phyloP scores from a whole-genome alignment of 2,329 filamentous ascomycete species.

The Botryotinia calthae region DNA sequence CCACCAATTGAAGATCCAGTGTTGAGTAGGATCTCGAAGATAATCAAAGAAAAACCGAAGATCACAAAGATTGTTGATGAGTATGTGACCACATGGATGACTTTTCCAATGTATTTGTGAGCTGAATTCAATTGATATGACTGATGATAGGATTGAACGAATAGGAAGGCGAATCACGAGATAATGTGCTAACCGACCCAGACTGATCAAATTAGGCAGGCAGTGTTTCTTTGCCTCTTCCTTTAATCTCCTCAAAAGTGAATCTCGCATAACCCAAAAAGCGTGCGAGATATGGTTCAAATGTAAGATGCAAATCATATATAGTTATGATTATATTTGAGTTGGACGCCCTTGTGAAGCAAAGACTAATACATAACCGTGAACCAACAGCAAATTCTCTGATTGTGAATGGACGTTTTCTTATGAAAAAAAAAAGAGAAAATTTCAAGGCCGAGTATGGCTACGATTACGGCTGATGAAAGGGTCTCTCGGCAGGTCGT shows the following conservation, averaged over 20 bases:
- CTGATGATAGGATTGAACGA: background rate
- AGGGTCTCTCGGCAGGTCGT: background rate
- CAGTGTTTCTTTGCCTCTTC: background rate
- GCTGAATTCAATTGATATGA: background rate
- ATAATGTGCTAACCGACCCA: background rate
- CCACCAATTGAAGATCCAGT: background rate
- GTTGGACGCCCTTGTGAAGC: background rate
- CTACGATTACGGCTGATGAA: background rate
- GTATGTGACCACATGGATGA: constrained; percentile 5
- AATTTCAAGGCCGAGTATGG: background rate
- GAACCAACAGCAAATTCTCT: background rate
- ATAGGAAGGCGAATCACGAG: background rate
- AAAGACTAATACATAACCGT: background rate
- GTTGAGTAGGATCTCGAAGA: background rate
- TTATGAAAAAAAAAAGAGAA: background rate
- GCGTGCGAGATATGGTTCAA: background rate
- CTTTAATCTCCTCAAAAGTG: background rate
- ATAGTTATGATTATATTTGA: background rate
- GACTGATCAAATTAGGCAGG: background rate
- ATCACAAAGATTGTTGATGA: background rate
- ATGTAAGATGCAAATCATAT: background rate
- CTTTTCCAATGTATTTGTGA: too few species aligned
- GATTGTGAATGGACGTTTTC: background rate
- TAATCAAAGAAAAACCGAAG: background rate
- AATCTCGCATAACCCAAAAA: background rate